Evolutionary conservation across 2,329 filamentous ascomycete species (phyloP).

Genomic region (Colletotrichum sp.): DNA sequence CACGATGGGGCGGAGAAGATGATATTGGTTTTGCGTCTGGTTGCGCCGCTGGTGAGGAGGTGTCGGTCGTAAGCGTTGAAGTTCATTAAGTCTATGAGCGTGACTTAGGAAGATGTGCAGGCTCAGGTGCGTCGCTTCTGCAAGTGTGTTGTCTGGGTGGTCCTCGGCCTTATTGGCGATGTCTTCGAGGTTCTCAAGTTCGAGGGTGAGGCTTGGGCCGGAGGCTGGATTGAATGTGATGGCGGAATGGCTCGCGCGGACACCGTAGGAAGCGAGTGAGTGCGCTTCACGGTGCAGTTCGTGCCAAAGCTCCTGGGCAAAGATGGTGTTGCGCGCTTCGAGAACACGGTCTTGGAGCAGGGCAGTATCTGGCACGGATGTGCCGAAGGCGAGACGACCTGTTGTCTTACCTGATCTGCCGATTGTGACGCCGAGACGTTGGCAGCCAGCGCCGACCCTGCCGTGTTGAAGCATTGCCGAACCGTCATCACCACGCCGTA

Average conservation of each 20-base stretch:
- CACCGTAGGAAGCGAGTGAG: constrained; percentile 71
- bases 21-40: constrained; percentile 51
- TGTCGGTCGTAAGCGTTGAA: constrained; percentile 66
- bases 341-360: constrained; percentile 72
- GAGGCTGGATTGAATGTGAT: constrained; percentile 61
- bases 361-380: constrained; percentile 59
- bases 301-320: constrained; percentile 87
- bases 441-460: constrained; percentile 52
- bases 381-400: constrained; percentile 60
- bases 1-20: constrained; percentile 58
- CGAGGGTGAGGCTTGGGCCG: constrained; percentile 65
- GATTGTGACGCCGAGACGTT: constrained; percentile 72
- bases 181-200: constrained; percentile 52
- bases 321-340: constrained; percentile 78
- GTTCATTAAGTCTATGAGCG: constrained; percentile 77
- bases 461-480: constrained; percentile 75
- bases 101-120: constrained; percentile 80
- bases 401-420: constrained; percentile 60
- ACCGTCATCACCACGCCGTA: constrained; percentile 78
- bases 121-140: constrained; percentile 69
- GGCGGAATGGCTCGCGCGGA: constrained; percentile 65
- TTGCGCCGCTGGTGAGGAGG: constrained; percentile 42
- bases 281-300: constrained; percentile 86
- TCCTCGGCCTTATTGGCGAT: constrained; percentile 29
- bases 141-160: constrained; percentile 54